Evolutionary conservation across 768 basidiomycete genomes (phyloP).

Genomic region (Scleroderma citrinum): DNA sequence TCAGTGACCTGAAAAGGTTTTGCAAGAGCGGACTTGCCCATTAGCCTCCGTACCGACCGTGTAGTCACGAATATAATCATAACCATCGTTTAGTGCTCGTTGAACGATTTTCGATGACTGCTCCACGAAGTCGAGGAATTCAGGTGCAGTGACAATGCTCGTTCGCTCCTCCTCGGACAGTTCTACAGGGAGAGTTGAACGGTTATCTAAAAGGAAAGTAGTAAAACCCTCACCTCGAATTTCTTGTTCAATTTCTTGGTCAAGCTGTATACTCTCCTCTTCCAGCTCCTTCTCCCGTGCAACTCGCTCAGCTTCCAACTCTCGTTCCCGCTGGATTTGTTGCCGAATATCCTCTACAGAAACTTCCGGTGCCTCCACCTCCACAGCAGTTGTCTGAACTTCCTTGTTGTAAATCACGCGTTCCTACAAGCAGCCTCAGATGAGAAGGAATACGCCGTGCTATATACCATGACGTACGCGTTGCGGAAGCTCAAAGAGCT

Average conservation of each 20-base stretch:
- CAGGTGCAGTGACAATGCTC: slow-evolving; percentile 79
- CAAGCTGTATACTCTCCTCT: slow-evolving; percentile 77
- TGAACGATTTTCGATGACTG: slow-evolving; percentile 93
- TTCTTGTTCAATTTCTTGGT: slow-evolving; percentile 82
- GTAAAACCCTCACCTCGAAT: slow-evolving; percentile 55
- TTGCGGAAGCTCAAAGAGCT: slow-evolving; percentile 84
- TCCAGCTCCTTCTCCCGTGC: slow-evolving; percentile 74
- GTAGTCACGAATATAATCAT: slow-evolving; percentile 97
- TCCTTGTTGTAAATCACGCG: slow-evolving; percentile 81
- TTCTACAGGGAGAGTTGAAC: slow-evolving; percentile 40
- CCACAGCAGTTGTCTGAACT: slow-evolving; percentile 68
- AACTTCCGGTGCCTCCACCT: slow-evolving; percentile 43
- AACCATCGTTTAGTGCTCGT: slow-evolving; percentile 88
- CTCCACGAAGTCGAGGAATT: slow-evolving; percentile 92
- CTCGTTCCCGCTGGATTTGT: slow-evolving; percentile 46
- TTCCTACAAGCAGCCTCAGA: slow-evolving; percentile 40
- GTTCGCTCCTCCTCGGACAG: slow-evolving; percentile 81
- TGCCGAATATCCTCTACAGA: slow-evolving; percentile 74
- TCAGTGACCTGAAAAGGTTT: slow-evolving; percentile 2
- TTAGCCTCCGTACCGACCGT: slow-evolving; percentile 83
- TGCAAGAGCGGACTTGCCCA: slow-evolving; percentile 47
- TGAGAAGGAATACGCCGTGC: not conserved
- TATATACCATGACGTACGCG: slow-evolving; percentile 46
- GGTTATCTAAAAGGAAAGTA: not conserved
- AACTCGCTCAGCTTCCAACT: slow-evolving; percentile 62